Percentiles rank a stretch among this genome's conserved stretches.
Evolutionary conservation across 2,329 filamentous ascomycete species (phyloP).

Genomic region (Dothistroma septosporum): DNA sequence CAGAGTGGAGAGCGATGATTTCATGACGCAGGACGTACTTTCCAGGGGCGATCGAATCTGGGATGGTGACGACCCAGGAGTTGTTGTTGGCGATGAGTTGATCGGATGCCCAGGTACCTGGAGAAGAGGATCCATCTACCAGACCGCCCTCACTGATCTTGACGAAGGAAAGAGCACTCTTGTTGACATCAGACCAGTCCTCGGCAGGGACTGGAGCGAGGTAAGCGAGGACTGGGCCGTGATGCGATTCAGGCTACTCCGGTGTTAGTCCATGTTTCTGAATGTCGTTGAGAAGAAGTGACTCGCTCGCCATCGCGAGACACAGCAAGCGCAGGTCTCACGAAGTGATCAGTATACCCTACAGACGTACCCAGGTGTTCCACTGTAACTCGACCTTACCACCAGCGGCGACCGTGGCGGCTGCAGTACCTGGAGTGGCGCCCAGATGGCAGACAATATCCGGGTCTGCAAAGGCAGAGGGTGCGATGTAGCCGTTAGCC

Average conservation of each 20-base stretch:
- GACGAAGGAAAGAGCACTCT: slow-evolving; percentile 55
- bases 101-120: slow-evolving; percentile 55
- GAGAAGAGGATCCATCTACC: slow-evolving; percentile 39
- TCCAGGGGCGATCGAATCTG: slow-evolving; percentile 50
- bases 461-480: slow-evolving; percentile 19
- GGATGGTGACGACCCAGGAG: slow-evolving; percentile 51
- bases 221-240: slow-evolving; percentile 62
- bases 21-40: slow-evolving; percentile 59
- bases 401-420: slow-evolving; percentile 58
- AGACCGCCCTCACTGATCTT: slow-evolving; percentile 60
- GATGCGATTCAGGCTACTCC: slow-evolving; percentile 52
- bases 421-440: slow-evolving; percentile 49
- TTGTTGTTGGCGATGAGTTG: slow-evolving; percentile 47
- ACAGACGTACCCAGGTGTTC: too few relatives aligned
- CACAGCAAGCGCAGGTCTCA: too few relatives aligned
- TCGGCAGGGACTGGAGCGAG: slow-evolving; percentile 53
- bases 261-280: slow-evolving; percentile 48
- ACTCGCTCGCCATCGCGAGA: too few relatives aligned
- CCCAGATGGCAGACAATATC: slow-evolving; percentile 48
- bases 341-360: too few relatives aligned
- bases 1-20: slow-evolving; percentile 57
- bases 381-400: slow-evolving; percentile 57
- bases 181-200: slow-evolving; percentile 54
- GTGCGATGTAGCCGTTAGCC: slow-evolving; percentile 39
- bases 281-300: too few relatives aligned